Conservation (phyloP, 441 rosid species). For the Rhodomyrtus psidioides region DNA sequence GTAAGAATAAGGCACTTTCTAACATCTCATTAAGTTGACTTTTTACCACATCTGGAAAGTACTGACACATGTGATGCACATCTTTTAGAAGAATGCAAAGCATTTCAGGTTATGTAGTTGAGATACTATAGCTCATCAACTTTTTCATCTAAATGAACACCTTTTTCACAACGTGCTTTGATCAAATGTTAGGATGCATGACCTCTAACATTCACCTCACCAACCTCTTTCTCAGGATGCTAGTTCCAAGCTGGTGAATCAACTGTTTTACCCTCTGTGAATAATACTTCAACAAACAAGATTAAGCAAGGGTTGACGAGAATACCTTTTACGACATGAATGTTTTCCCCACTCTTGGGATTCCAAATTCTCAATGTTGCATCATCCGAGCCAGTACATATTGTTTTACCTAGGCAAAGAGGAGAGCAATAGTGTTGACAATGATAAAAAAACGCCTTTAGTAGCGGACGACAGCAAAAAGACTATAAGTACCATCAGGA, state of each 20-base stretch:
- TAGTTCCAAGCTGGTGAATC: neutral
- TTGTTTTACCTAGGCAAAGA: constrained; percentile 50
- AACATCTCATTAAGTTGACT: neutral
- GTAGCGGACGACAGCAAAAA: neutral
- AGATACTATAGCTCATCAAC: neutral
- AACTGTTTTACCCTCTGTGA: neutral
- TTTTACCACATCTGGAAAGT: neutral
- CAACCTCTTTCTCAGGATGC: neutral
- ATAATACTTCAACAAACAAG: neutral
- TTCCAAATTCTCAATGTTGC: constrained; percentile 88
- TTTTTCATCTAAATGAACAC: neutral
- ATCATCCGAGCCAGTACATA: constrained; percentile 90
- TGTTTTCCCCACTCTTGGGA: constrained; percentile 66
- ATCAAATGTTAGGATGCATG: neutral
- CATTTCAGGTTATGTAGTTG: neutral
- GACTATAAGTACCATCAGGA: constrained; percentile 59
- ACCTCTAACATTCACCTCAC: neutral
- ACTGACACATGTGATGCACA: neutral
- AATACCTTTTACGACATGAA: constrained; percentile 72
- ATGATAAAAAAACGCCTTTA: neutral
- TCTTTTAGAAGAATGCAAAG: neutral
- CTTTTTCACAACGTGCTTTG: neutral
- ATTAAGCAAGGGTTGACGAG: neutral
- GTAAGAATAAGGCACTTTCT: neutral
- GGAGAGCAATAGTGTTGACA: neutral